Evolutionary conservation across 108 stramenopile genomes (phyloP), one percentile per base, ranked within the genome.

Genomic region (Cylindrotheca fusiformis): DNA sequence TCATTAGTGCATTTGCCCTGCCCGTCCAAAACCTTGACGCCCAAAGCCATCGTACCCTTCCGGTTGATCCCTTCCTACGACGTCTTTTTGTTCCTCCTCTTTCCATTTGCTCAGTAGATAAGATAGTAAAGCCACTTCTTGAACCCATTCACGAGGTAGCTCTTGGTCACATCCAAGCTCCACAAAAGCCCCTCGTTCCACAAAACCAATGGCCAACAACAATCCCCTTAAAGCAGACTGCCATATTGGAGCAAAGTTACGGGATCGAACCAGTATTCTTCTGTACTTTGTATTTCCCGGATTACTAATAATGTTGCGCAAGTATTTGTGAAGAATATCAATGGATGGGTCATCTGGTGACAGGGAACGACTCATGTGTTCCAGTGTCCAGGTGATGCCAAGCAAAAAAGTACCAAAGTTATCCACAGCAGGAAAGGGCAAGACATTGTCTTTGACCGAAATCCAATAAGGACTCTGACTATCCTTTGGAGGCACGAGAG

Each of bases 1-100:
- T 47, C 1, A 1, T 63, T 28, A 68, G 3, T 32, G 30, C 53
- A 69, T 69, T 0, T 44, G 49, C 59, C 60, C 60, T 19, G 49
- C 53, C 25, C 59, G 52, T 3, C 68, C 68, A 61, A 61, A 69
- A 1, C 68, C 68, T 5, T 82, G 84, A 41, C 82, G 49, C 20
- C 87, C 87, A 64, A 65, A 85, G 3, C 84, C 87, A 77, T 86
- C 88, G 19, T 72, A 72, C 3, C 80, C 82, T 41, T 63, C 70
- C 1, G 80, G 80, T 36, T 83, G 84, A 19, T 52, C 36, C 22
- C 26, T 26, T 29, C 14, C 17, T 2, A 4, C 28, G 14, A 23
- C 25, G 0, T 47, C 24, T 57, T 67, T 32, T 20, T 50, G 28
- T 31, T 68, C 25, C 31, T 68, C n/a, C 2, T 59, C 0, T 14